Percentiles rank a stretch among this genome's conserved stretches.
These are phyloP conservation scores for Lasiodiplodia hormozganensis DNA, from an alignment of 2,329 filamentous ascomycete species.

Conservation along the genomic window DNA sequence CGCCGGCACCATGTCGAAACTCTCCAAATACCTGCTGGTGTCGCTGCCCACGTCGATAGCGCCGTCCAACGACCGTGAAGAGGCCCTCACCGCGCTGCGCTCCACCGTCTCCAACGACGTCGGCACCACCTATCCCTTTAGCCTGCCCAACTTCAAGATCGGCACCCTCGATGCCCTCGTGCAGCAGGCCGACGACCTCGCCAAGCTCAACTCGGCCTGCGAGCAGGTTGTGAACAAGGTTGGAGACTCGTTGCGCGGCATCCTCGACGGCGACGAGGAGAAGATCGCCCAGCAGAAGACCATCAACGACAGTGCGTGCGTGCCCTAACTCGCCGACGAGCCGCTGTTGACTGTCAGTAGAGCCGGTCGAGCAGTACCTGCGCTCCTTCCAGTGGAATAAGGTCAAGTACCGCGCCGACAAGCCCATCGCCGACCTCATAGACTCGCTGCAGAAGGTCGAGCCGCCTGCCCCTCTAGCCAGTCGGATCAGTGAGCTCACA, in stretches of 20 bases:
- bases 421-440: constrained; percentile 84
- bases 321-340: not conserved
- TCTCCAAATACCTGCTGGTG: constrained; percentile 79
- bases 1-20: constrained; percentile 49
- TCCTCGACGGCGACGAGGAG: constrained; percentile 84
- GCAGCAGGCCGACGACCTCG: constrained; percentile 92
- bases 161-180: constrained; percentile 94
- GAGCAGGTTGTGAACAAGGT: constrained; percentile 87
- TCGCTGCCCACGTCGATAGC: constrained; percentile 90
- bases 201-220: constrained; percentile 83
- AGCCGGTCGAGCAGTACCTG: constrained; percentile 94
- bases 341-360: constrained; percentile 55
- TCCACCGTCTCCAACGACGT: constrained; percentile 76
- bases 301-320: constrained; percentile 86
- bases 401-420: constrained; percentile 94
- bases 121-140: constrained; percentile 77
- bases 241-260: constrained; percentile 79
- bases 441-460: constrained; percentile 84
- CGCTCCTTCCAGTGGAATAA: constrained; percentile 95
- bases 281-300: constrained; percentile 87
- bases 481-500: not conserved
- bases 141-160: constrained; percentile 95
- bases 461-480: not conserved
- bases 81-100: constrained; percentile 79
- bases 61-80: constrained; percentile 78